These are phyloP conservation scores for Cyberlindnera saturnus DNA, from an alignment of 805 yeast species.

Conservation along the genomic window DNA sequence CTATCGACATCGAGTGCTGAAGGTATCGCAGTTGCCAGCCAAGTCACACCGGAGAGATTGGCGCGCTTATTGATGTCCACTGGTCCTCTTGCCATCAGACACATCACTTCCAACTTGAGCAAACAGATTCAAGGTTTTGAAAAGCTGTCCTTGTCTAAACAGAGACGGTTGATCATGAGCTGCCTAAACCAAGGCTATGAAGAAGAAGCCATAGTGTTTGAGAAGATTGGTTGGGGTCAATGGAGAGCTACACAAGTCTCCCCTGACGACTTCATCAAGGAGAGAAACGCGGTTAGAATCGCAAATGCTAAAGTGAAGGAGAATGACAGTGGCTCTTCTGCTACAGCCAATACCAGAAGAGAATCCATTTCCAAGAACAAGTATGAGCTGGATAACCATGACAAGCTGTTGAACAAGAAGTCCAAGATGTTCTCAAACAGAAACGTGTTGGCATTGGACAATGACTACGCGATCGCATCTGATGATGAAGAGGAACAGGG, in stretches of 20 bases:
- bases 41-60: constrained; percentile 74
- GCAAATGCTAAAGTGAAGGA: constrained; percentile 41
- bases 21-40: constrained; percentile 81
- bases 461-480: constrained; percentile 25
- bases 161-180: constrained; percentile 83
- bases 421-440: constrained; percentile 7
- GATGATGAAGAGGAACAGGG: constrained; percentile 30
- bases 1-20: constrained; percentile 80
- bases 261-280: constrained; percentile 27
- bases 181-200: constrained; percentile 73
- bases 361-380: constrained; percentile 25
- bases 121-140: constrained; percentile 75
- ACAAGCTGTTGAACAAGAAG: constrained; percentile 14
- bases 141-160: constrained; percentile 75
- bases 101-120: constrained; percentile 74
- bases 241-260: constrained; percentile 72
- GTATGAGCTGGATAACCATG: constrained; percentile 23
- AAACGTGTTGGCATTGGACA: constrained; percentile 13
- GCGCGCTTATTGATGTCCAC: constrained; percentile 61
- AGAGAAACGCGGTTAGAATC: constrained; percentile 37
- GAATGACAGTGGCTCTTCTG: constrained; percentile 10
- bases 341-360: constrained; percentile 21
- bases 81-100: constrained; percentile 89
- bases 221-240: constrained; percentile 97
- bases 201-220: constrained; percentile 55